These are phyloP conservation scores for Syncephalastrum sp. DNA, from an alignment of 371 early-diverging fungal genomes.

Conservation along the genomic window DNA sequence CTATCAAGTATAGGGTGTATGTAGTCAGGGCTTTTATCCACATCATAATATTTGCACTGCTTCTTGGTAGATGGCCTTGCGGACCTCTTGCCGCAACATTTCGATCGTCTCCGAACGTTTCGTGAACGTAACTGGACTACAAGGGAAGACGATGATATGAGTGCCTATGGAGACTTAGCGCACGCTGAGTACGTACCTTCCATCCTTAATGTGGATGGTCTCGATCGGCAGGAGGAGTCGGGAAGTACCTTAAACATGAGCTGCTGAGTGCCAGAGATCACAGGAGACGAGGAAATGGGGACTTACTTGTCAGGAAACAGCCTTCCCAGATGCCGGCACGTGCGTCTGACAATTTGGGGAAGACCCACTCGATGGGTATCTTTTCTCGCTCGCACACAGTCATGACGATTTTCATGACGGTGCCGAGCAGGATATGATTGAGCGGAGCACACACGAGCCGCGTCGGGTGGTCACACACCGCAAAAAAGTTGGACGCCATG, in stretches of 20 bases:
- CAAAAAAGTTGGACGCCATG: constrained; percentile 65
- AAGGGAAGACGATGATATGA: neutral
- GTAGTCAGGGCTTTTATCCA: no score
- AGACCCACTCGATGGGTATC: constrained; percentile 47
- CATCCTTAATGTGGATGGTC: constrained; percentile 31
- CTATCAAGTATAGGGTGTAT: no score
- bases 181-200: constrained; percentile 19
- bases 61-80: constrained; percentile 24
- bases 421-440: constrained; percentile 58
- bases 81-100: constrained; percentile 27
- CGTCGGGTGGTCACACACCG: constrained; percentile 32
- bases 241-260: constrained; percentile 42
- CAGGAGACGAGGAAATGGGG: no score
- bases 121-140: constrained; percentile 28
- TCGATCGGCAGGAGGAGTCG: constrained; percentile 54
- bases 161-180: neutral
- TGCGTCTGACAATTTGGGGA: constrained; percentile 46
- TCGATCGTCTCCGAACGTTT: constrained; percentile 27
- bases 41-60: no score
- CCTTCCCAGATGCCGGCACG: constrained; percentile 51
- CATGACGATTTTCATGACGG: constrained; percentile 56
- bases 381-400: constrained; percentile 44
- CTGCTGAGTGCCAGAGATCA: neutral
- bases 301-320: constrained; percentile 59
- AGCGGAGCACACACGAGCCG: constrained; percentile 52